These are phyloP conservation scores for Favolaschia claudopus DNA, from an alignment of 768 basidiomycete genomes.

Conservation along the genomic window DNA sequence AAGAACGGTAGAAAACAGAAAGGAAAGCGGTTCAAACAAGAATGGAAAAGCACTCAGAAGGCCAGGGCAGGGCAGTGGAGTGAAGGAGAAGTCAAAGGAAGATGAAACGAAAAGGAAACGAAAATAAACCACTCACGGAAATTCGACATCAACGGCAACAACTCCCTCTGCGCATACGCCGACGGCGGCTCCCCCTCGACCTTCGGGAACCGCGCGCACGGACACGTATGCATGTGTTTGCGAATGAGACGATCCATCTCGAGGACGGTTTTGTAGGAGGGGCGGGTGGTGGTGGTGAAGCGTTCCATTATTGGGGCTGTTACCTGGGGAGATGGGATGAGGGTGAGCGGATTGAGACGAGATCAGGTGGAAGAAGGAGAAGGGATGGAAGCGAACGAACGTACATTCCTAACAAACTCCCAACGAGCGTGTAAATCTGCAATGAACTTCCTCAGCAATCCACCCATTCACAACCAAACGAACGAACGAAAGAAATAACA, in stretches of 20 bases:
- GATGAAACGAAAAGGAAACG: no score
- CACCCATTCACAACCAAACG: neutral
- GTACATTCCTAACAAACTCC: slow-evolving; percentile 28
- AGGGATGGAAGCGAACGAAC: neutral
- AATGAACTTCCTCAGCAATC: no score
- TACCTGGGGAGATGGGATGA: slow-evolving; percentile 29
- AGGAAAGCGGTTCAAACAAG: no score
- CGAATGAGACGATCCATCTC: slow-evolving; percentile 50
- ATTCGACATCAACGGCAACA: slow-evolving; percentile 39
- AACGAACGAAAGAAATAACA: neutral
- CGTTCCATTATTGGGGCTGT: slow-evolving; percentile 44
- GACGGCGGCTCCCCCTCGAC: slow-evolving; percentile 44
- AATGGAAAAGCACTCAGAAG: no score
- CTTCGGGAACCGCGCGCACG: slow-evolving; percentile 2
- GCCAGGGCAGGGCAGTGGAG: neutral
- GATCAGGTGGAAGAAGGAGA: neutral
- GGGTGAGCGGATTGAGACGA: neutral
- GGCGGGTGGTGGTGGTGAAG: slow-evolving; percentile 45
- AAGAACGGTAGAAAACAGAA: no score
- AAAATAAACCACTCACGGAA: slow-evolving; percentile 35
- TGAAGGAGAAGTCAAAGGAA: neutral
- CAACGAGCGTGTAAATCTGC: neutral
- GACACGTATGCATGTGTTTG: neutral
- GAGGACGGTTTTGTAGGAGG: slow-evolving; percentile 49
- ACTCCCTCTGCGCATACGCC: slow-evolving; percentile 35